These are phyloP conservation scores for Stenogyne calaminthoides DNA, from an alignment of 305 asterid species.

Conservation along the genomic window DNA sequence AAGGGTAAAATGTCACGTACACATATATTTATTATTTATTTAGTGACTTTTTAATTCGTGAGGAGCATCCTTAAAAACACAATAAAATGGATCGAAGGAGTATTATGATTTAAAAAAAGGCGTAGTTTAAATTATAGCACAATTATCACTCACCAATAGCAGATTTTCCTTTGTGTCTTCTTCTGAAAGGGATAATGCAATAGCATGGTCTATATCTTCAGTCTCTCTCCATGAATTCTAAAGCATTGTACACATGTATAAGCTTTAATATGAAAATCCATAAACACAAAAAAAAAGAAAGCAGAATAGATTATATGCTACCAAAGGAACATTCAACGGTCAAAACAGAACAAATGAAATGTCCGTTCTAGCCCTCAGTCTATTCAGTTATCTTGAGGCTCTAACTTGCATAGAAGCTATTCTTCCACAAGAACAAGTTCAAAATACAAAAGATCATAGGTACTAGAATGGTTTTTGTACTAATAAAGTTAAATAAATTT, in stretches of 20 bases:
- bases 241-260: constrained; percentile 29
- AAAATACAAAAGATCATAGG: background rate
- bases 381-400: background rate
- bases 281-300: background rate
- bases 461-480: background rate
- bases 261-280: constrained; percentile 18
- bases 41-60: too few relatives aligned
- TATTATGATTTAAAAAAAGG: background rate
- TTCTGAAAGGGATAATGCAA: constrained; percentile 86
- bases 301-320: background rate
- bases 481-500: background rate
- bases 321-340: background rate
- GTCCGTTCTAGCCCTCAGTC: background rate
- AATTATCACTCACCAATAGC: constrained; percentile 54
- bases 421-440: background rate
- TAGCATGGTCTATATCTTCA: constrained; percentile 85
- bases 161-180: constrained; percentile 68
- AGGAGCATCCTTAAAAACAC: too few relatives aligned
- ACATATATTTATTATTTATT: too few relatives aligned
- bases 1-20: too few relatives aligned
- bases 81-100: too few relatives aligned
- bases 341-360: background rate
- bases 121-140: background rate
- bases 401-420: background rate
- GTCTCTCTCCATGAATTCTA: constrained; percentile 66